Evolutionary conservation across 1,284 basidiomycete genomes (phyloP), one percentile per base, ranked within the genome.

Genomic region (Pseudozyma tsukubaensis): DNA sequence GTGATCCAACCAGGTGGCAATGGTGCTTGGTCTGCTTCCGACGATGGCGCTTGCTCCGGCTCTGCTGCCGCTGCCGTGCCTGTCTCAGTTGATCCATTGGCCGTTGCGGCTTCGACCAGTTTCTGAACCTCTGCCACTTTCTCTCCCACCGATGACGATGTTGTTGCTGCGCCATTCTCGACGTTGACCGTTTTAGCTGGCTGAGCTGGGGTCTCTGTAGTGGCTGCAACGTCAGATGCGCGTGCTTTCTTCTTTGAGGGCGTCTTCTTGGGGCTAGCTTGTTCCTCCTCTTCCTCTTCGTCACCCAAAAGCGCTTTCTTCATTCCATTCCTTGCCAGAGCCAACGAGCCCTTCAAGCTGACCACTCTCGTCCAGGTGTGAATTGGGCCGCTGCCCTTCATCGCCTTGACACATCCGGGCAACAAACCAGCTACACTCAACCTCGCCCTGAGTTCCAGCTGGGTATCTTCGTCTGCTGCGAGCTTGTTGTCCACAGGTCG

Each of bases 341-440:
- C 50, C n/a, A 66, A 21, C 5, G 47, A 39, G 0, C 45, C 67
- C 29, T 59, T 70, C 43, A 75, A 60, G 36, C 50, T 55, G 19
- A 52, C 55, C 34, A 50, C 52, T 9, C 72, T 59, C 24, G 48
- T 59, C 57, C 51, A 62, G 13, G 67, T 24, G 32, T 58, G 57
- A 18, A 64, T 21, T 4, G 45, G 44, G 6, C 44, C 44, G 21
- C 19, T 62, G 12, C 47, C 55, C 3, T 50, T n/a, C 72, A 75
- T 75, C 45, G 72, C 59, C 52, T 75, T 75, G 36, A 75, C 72
- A 40, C 67, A 75, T 35, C 72, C 72, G 5, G 50, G 50, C 53
- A 75, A 48, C 45, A 75, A 49, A 2, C 72, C 72, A 0, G 67
- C 72, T 6, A 62, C 47, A 50, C 67, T 71, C 51, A 75, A 39